Evolutionary conservation across 2,329 filamentous ascomycete genomes (phyloP), one percentile per base, ranked within the genome.

Genomic region (Pseudogymnoascus sp.): DNA sequence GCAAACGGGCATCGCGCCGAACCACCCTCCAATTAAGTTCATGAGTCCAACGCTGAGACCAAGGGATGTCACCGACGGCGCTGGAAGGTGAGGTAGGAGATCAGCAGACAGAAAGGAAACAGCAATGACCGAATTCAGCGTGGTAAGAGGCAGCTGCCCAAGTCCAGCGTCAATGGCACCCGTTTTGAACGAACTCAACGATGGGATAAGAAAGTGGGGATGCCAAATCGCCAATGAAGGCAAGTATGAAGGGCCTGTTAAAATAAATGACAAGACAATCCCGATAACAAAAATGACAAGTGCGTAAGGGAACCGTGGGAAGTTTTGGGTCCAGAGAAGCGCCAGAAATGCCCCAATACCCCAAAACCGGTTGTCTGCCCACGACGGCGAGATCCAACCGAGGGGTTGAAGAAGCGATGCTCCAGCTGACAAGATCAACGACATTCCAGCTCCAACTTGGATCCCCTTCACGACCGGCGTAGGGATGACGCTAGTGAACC

Each of bases 1-100:
- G 70, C 94, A 97, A 3, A 94, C 86, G 2, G 93, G 94, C 94
- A 97, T 97, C 4, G 88, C 89, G 57, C 92, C 92, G 68, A 96
- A 95, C 89, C 90, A 96, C 68, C 90, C 92, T 14, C 89, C 88
- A 1, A 88, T 72, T 3, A 97, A 76, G 71, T 97, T 97, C 84
- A 96, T 95, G 1, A 79, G 69, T 0, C 87, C 86, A 3, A 97
- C 90, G 60, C 90, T 96, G 63, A 92, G 72, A 1, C 92, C 93
- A 30, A 97, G 79, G 0, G 85, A 80, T 0, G 90, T 93, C 5
- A 91, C 87, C 0, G 84, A 84, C 0, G 91, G 90, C 0, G 86
- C 77, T 0, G 82, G 81, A 2, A 88, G 74, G 1, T 82, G 75
- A 0, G 91, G 90, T 2, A 96, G 78, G 9, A 97, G 80, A 69